These are phyloP conservation scores for Chlamydomonas schloesseri DNA, from an alignment of 139 green algal species.

Conservation along the genomic window DNA sequence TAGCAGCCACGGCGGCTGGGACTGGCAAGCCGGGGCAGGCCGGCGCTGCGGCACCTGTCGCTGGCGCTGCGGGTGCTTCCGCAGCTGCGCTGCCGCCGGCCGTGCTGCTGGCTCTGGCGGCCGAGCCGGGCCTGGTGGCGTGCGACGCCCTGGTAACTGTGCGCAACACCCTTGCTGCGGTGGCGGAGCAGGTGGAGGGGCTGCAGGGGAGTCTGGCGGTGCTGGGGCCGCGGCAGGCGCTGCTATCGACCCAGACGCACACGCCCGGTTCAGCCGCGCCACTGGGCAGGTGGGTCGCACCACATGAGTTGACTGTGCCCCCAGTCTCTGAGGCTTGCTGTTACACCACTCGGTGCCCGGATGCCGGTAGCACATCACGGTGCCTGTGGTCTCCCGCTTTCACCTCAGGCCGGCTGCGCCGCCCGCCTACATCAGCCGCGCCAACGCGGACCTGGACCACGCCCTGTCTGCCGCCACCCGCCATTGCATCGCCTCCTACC, in stretches of 20 bases:
- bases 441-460: conserved; percentile 8
- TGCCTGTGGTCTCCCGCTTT: too few species aligned
- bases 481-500: conserved; percentile 19
- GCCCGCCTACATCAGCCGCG: conserved; percentile 17
- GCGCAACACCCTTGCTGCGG: conserved; percentile 1
- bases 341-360: too few species aligned
- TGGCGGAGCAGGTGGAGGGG: conserved; percentile 20
- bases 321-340: too few species aligned
- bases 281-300: background rate
- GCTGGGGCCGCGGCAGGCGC: conserved; percentile 6
- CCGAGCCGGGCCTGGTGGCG: conserved; percentile 14
- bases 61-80: background rate
- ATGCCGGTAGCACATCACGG: too few species aligned
- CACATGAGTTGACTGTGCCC: too few species aligned
- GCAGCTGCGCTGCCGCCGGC: background rate
- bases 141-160: background rate
- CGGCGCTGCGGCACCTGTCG: too few species aligned
- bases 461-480: background rate
- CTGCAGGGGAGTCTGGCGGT: conserved; percentile 3
- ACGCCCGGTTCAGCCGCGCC: too few species aligned
- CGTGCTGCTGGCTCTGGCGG: background rate
- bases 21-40: too few species aligned
- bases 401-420: too few species aligned
- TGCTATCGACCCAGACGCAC: background rate
- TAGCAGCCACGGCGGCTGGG: too few species aligned